Conservation (phyloP, 345 rosid species). For the Citrus sp. region DNA sequence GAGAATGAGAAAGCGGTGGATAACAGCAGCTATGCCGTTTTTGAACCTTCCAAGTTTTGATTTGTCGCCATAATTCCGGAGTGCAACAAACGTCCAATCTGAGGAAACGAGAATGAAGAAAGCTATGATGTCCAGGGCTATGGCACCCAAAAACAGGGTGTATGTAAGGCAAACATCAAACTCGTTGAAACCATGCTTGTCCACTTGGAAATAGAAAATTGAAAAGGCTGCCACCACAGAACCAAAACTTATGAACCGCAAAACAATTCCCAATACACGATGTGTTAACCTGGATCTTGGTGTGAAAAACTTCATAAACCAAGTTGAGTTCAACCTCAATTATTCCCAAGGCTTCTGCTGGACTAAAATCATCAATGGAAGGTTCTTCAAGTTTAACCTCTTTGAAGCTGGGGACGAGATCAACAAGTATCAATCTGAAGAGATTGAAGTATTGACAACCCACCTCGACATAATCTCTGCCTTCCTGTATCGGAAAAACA, state of each 20-base stretch:
- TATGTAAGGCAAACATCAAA: conserved; percentile 57
- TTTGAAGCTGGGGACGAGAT: conserved; percentile 43
- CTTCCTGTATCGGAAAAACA: too few species aligned
- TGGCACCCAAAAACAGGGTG: conserved; percentile 46
- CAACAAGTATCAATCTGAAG: conserved; percentile 59
- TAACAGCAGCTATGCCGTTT: not conserved
- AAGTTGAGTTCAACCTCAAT: conserved; percentile 63
- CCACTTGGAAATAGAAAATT: conserved; percentile 27
- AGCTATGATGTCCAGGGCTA: not conserved
- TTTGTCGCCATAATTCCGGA: conserved; percentile 10
- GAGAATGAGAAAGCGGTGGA: conserved; percentile 9
- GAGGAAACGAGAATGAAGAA: not conserved
- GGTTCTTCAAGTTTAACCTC: too few species aligned
- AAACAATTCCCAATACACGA: conserved; percentile 22
- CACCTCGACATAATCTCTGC: conserved; percentile 9
- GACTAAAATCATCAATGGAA: not conserved
- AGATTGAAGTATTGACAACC: conserved; percentile 35
- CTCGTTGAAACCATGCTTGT: conserved; percentile 16
- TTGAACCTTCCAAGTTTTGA: not conserved
- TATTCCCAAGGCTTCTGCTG: conserved; percentile 43
- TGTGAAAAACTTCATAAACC: conserved; percentile 56
- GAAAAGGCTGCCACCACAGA: conserved; percentile 28
- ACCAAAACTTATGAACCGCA: conserved; percentile 22
- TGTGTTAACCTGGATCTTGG: conserved; percentile 50
- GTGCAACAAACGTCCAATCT: not conserved